Evolutionary conservation across 192 early-diverging fungal species (phyloP).

Genomic region (Entomortierella lignicola): DNA sequence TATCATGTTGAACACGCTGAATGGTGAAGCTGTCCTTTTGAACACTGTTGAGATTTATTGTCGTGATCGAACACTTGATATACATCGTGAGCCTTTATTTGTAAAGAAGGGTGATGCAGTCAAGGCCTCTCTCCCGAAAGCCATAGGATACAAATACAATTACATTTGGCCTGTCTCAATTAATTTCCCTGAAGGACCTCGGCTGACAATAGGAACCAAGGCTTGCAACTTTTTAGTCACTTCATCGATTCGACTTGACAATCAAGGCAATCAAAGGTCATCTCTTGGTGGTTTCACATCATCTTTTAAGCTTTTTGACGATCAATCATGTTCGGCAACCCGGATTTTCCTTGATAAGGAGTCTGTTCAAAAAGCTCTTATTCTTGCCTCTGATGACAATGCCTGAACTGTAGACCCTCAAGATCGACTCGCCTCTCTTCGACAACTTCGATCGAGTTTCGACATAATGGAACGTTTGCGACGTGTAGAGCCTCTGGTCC

Average conservation of each 20-base stretch:
- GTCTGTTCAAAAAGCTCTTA: conserved; percentile 1
- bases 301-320: conserved; percentile 8
- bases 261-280: neutral
- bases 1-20: conserved; percentile 26
- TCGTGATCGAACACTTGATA: conserved; percentile 25
- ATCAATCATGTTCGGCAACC: conserved; percentile 14
- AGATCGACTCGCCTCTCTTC: conserved; percentile 15
- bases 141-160: conserved; percentile 14
- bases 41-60: conserved; percentile 51
- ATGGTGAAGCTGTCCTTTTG: conserved; percentile 29
- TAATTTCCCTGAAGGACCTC: conserved; percentile 7
- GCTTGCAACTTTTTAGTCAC: conserved; percentile 30
- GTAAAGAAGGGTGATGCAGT: conserved; percentile 19
- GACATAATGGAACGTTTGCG: conserved; percentile 15
- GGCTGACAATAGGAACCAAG: conserved; percentile 11
- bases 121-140: conserved; percentile 26
- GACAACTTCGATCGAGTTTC: conserved; percentile 37
- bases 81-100: conserved; percentile 36
- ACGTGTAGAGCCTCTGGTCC: conserved; percentile 38
- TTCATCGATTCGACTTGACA: conserved; percentile 42
- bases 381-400: neutral
- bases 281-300: conserved; percentile 25
- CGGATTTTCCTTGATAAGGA: conserved; percentile 31
- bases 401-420: conserved; percentile 2
- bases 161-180: conserved; percentile 44